These are phyloP conservation scores for Tinospora cordifolia DNA, from an alignment of 164 flowering plant species.

Conservation along the genomic window DNA sequence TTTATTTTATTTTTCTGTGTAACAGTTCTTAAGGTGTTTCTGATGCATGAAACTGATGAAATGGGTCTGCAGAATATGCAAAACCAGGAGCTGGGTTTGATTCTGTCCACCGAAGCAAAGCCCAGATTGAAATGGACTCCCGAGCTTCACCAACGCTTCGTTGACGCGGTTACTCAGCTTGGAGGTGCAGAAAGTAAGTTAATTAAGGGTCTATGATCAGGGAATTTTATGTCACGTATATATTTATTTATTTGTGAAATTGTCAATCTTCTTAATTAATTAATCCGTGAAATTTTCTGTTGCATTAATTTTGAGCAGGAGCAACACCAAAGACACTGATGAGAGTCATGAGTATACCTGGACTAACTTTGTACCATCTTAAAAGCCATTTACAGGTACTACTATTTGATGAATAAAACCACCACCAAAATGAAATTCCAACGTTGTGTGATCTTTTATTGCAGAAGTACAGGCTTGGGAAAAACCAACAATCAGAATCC, in stretches of 20 bases:
- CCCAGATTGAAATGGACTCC: slow-evolving; percentile 86
- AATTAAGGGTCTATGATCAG: slow-evolving; percentile 8
- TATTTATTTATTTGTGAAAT: not conserved
- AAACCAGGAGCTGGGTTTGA: slow-evolving; percentile 49
- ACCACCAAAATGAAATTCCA: not conserved
- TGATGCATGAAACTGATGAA: slow-evolving; percentile 15
- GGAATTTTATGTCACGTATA: too few species aligned
- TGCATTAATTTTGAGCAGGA: slow-evolving; percentile 35
- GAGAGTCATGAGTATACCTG: slow-evolving; percentile 80
- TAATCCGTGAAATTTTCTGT: not conserved
- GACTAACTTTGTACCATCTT: slow-evolving; percentile 77
- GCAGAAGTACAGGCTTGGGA: slow-evolving; percentile 89
- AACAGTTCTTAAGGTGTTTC: not conserved
- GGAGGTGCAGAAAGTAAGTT: slow-evolving; percentile 68
- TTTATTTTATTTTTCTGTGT: slow-evolving; percentile 2
- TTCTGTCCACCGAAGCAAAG: slow-evolving; percentile 73
- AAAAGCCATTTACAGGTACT: slow-evolving; percentile 95
- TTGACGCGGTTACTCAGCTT: slow-evolving; percentile 57
- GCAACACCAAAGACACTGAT: slow-evolving; percentile 91
- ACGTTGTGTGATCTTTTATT: slow-evolving; percentile 10
- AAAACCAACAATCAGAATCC: slow-evolving; percentile 46
- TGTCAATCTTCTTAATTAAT: not conserved
- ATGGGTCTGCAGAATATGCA: slow-evolving; percentile 37
- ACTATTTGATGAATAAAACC: slow-evolving; percentile 4
- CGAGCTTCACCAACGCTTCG: slow-evolving; percentile 66